Conservation (phyloP, 371 early-diverging fungal species). For the Lichtheimia ramosa region DNA sequence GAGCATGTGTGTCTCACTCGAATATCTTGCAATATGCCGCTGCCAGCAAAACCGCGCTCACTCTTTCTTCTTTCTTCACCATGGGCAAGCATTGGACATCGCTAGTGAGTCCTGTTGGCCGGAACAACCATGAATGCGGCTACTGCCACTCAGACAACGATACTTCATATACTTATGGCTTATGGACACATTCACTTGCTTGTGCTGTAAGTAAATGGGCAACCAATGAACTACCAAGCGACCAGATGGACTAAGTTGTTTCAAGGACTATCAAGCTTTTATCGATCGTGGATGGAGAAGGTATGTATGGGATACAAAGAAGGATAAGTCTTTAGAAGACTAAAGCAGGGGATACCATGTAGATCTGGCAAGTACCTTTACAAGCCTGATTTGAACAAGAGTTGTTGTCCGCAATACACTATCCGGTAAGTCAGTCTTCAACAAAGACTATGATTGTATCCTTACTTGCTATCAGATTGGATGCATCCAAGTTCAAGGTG, state of each 20-base stretch:
- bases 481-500: conserved; percentile 45
- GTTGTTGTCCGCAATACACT: conserved; percentile 74
- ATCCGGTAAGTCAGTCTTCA: conserved; percentile 46
- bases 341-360: not conserved
- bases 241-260: not conserved
- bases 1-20: too few species aligned
- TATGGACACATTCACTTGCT: conserved; percentile 52
- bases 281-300: conserved; percentile 73
- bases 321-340: conserved; percentile 43
- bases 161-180: conserved; percentile 53
- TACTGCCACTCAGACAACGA: conserved; percentile 50
- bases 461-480: conserved; percentile 35
- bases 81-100: not conserved
- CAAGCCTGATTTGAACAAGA: conserved; percentile 59
- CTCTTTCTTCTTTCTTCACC: too few species aligned
- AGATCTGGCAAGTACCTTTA: conserved; percentile 69
- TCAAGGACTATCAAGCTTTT: conserved; percentile 66
- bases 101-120: conserved; percentile 8
- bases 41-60: too few species aligned
- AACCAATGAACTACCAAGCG: not conserved
- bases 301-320: conserved; percentile 41
- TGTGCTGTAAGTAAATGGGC: conserved; percentile 24
- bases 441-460: not conserved
- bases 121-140: conserved; percentile 36
- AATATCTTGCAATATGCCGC: too few species aligned